Evolutionary conservation across 2,329 filamentous ascomycete species (phyloP).

Genomic region (Zymoseptoria tritici): DNA sequence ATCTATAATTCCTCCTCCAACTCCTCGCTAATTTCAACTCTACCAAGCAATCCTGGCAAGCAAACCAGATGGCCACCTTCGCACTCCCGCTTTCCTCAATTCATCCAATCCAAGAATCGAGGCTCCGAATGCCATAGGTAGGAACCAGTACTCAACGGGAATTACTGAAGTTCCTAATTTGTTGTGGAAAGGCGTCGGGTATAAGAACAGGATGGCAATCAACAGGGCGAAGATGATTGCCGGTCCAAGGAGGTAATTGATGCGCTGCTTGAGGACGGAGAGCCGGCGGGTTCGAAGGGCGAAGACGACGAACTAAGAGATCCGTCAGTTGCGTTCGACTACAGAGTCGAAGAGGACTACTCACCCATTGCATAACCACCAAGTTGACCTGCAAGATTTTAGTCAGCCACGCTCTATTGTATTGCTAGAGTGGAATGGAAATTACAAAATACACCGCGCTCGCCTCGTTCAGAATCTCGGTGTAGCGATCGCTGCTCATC

Average conservation of each 20-base stretch:
- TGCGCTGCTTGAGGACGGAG: conserved; percentile 65
- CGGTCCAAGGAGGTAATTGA: conserved; percentile 63
- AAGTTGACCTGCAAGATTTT: too few species aligned
- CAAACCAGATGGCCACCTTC: conserved; percentile 51
- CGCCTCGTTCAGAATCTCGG: conserved; percentile 52
- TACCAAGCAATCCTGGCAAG: conserved; percentile 60
- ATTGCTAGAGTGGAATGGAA: too few species aligned
- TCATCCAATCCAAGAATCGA: conserved; percentile 60
- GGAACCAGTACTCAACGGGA: conserved; percentile 67
- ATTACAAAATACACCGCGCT: too few species aligned
- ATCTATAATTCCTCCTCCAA: not conserved
- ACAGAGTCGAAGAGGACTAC: not conserved
- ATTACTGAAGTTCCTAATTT: conserved; percentile 54
- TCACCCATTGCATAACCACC: conserved; percentile 60
- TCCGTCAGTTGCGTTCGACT: not conserved
- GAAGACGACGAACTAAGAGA: conserved; percentile 67
- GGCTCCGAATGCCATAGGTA: conserved; percentile 65
- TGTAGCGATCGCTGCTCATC: conserved; percentile 42
- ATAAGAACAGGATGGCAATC: conserved; percentile 60
- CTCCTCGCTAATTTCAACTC: conserved; percentile 1
- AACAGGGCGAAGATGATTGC: conserved; percentile 61
- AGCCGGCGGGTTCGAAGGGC: conserved; percentile 54
- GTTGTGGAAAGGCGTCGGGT: conserved; percentile 57
- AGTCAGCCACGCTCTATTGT: too few species aligned
- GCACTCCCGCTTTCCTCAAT: conserved; percentile 54